Conservation (phyloP, 129 eudicot genomes). For the Cynara cardunculus region DNA sequence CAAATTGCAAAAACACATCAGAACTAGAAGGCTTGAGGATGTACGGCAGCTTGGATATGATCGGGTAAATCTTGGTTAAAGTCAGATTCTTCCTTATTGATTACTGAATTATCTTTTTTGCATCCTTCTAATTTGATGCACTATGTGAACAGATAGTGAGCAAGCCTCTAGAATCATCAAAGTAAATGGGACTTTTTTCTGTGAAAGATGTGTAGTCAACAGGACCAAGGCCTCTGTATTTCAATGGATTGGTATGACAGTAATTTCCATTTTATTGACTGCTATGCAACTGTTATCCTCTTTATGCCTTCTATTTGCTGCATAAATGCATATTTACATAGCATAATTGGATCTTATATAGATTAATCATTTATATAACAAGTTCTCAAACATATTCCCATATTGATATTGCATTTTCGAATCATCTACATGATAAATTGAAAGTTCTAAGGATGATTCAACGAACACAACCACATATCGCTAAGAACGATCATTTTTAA, state of each 20-base stretch:
- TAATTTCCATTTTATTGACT: not conserved
- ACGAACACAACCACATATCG: not conserved
- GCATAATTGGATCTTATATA: not conserved
- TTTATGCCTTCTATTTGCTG: not conserved
- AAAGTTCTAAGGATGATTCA: not conserved
- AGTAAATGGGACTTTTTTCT: not conserved
- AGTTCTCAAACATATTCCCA: not conserved
- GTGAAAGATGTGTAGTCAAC: not conserved
- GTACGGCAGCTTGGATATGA: constrained; percentile 98
- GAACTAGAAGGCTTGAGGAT: constrained; percentile 95
- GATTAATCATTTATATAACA: not conserved
- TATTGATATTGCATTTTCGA: not conserved
- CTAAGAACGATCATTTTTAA: not conserved
- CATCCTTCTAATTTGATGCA: constrained; percentile 2
- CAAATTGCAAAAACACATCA: constrained; percentile 88
- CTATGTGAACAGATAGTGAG: constrained; percentile 53
- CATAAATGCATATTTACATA: not conserved
- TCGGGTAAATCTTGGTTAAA: constrained; percentile 49
- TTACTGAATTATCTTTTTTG: not conserved
- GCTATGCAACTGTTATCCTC: not conserved
- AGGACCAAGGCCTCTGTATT: not conserved
- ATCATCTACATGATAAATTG: not conserved
- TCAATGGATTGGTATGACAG: not conserved
- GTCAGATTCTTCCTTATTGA: not conserved
- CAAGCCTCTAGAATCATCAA: no score